These are phyloP conservation scores for Babesia bovis DNA, from an alignment of 169 alveolate genomes.

Conservation along the genomic window DNA sequence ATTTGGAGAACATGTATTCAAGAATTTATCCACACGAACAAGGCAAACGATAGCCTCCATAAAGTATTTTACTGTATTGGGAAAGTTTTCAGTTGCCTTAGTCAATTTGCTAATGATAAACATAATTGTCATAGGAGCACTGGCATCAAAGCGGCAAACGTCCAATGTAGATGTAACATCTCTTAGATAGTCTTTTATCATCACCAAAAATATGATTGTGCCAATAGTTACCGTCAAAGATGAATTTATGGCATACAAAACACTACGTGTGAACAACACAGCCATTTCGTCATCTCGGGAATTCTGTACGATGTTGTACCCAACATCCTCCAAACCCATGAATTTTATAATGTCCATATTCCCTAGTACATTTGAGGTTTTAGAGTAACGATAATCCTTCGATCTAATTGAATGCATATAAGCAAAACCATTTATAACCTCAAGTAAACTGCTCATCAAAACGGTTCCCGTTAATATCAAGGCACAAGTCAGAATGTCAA, in stretches of 20 bases:
- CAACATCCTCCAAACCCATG: conserved; percentile 51
- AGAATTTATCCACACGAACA: conserved; percentile 10
- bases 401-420: conserved; percentile 22
- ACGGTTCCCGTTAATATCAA: conserved; percentile 7
- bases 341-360: conserved; percentile 11
- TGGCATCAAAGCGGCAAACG: neutral
- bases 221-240: conserved; percentile 8
- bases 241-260: conserved; percentile 21
- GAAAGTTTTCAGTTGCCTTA: conserved; percentile 12
- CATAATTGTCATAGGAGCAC: conserved; percentile 22
- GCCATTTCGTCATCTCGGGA: conserved; percentile 44
- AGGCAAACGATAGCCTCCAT: conserved; percentile 7
- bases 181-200: conserved; percentile 8
- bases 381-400: conserved; percentile 47
- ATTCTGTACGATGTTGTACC: conserved; percentile 37
- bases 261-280: conserved; percentile 19
- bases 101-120: conserved; percentile 7
- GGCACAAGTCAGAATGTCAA: neutral
- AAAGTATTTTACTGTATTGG: conserved; percentile 1
- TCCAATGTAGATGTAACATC: neutral
- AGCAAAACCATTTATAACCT: conserved; percentile 38
- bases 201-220: conserved; percentile 5
- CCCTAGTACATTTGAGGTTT: conserved; percentile 33
- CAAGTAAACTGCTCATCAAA: conserved; percentile 17
- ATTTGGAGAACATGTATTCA: conserved; percentile 14